Base-by-base conservation (phyloP, 306 rosid species). In the Elaeagnus macrophylla region DNA sequence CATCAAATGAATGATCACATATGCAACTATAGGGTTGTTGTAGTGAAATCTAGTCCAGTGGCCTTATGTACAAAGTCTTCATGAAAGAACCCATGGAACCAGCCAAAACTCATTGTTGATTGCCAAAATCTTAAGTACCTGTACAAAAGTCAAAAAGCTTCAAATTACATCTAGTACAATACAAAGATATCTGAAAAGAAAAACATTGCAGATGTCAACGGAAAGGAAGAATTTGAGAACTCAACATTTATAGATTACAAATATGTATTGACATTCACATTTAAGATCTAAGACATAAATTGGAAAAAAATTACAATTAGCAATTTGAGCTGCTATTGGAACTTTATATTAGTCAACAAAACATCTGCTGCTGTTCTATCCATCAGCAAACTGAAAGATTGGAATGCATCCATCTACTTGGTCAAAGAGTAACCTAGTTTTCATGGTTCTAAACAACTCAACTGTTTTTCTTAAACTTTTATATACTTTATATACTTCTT, bases 1-100 rank as follows among this genome's bases (percentile, higher is more conserved):
- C 67, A 64, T 48, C 48, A 54, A 40, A 10, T 37, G 19, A 59
- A 74, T 59, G 65, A 47, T 48, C 54, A 66, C 52, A 51, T 46
- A 50, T 44, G 61, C 60, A 58, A 60, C 61, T 37, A 56, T 69
- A 61, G 46, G 46, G 20, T 60, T 48, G 59, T 16, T 60, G 57
- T 54, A 60, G 15, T 52, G 47, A 62, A 48, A 69, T 51, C 57
- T 54, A 59, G 35, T 60, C 53, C 17, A 12, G 45, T 57, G 60
- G 43, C 20, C 54, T 47, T 52, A 11, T 46, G 70, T 59, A 56
- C 37, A 55, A 36, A 56, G 53, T 37, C 61, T 57, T 69, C 56
- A 42, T 42, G 11, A 32, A 41, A 57, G 59, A 64, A 57, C 9
- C 46, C 44, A 53, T 49, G 46, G 16, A 14, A 48, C 12, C 39